These are phyloP conservation scores for Lactarius pseudohatsudake DNA, from an alignment of 768 basidiomycete species.

Conservation along the genomic window DNA sequence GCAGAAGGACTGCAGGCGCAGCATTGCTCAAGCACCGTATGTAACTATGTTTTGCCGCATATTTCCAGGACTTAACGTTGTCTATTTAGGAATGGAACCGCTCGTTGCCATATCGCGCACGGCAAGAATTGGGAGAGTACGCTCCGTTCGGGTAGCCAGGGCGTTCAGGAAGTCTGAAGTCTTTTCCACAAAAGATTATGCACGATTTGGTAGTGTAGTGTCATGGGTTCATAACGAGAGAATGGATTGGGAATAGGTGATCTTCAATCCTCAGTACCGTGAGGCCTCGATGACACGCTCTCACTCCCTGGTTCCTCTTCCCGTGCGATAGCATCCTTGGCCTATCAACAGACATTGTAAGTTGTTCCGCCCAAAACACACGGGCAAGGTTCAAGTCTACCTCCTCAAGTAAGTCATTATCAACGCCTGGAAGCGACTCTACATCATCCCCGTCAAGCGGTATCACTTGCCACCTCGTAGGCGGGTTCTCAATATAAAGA, in stretches of 20 bases:
- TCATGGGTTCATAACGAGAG: not conserved
- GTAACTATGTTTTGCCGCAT: constrained; percentile 25
- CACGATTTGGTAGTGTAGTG: not conserved
- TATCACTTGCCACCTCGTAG: constrained; percentile 69
- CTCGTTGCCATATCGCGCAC: not conserved
- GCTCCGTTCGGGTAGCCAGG: constrained; percentile 9
- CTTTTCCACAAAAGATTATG: no score
- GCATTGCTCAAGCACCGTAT: not conserved
- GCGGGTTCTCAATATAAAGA: constrained; percentile 69
- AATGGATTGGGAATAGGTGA: not conserved
- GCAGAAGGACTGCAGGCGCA: no score
- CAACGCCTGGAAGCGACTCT: constrained; percentile 64
- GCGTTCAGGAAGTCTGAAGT: not conserved
- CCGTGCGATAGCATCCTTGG: constrained; percentile 33
- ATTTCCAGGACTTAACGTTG: not conserved
- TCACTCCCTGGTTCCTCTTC: constrained; percentile 24
- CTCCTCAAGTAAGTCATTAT: constrained; percentile 56
- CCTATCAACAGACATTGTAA: constrained; percentile 31
- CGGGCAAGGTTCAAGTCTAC: constrained; percentile 36
- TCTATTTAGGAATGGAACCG: no score
- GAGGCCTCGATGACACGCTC: constrained; percentile 17
- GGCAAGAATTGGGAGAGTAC: not conserved
- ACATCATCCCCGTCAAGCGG: constrained; percentile 53
- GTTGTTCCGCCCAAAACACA: not conserved
- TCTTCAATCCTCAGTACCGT: not conserved